These are phyloP conservation scores for Chaetomiaceae sp. DNA, from an alignment of 2,329 filamentous ascomycete species.

Conservation along the genomic window DNA sequence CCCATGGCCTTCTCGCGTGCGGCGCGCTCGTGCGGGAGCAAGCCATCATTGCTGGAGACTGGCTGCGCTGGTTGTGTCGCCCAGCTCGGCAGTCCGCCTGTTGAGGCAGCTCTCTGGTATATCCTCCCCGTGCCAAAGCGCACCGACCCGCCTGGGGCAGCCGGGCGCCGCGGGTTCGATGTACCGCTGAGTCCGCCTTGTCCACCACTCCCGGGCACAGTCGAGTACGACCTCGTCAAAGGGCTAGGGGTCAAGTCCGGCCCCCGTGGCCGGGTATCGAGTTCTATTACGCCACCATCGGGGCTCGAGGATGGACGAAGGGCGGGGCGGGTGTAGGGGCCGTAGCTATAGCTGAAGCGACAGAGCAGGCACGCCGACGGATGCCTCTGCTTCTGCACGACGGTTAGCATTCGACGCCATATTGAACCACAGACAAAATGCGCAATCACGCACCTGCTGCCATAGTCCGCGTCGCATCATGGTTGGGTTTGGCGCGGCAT, in stretches of 20 bases:
- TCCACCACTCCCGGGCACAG: background rate
- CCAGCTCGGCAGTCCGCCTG: conserved; percentile 6
- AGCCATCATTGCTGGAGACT: background rate
- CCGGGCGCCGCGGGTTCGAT: background rate
- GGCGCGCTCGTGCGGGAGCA: conserved; percentile 22
- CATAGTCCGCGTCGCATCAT: conserved; percentile 43
- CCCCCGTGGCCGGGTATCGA: background rate
- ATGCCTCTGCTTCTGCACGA: conserved; percentile 24
- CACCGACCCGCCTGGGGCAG: background rate
- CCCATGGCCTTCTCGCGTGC: conserved; percentile 8
- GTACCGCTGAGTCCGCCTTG: background rate
- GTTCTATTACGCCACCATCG: background rate
- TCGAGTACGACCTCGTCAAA: background rate
- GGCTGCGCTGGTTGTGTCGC: background rate
- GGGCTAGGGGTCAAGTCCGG: too few species aligned
- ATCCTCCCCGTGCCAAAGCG: background rate
- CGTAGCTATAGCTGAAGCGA: conserved; percentile 22
- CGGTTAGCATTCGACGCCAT: background rate
- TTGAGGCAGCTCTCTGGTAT: background rate
- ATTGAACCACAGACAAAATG: background rate
- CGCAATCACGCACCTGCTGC: conserved; percentile 34
- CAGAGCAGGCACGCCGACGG: conserved; percentile 26
- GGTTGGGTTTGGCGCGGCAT: conserved; percentile 21
- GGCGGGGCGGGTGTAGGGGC: conserved; percentile 12
- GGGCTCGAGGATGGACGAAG: background rate